Percentiles rank a stretch among this genome's conserved stretches.
Evolutionary conservation across 164 flowering plant genomes (phyloP).

Genomic region (Santalum album): DNA sequence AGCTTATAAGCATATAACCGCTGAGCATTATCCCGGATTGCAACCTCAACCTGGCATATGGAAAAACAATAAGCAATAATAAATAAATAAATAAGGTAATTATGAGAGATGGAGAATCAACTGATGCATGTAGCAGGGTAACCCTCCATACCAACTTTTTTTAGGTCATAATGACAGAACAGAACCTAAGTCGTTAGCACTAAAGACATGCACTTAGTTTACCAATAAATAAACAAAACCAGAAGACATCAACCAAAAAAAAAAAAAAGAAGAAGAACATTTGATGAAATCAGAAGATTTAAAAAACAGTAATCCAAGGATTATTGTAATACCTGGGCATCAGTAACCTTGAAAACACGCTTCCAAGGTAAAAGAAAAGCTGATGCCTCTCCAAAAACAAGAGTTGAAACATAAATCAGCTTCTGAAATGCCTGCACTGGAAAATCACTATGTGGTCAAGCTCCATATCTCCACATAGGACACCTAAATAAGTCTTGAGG

Average conservation of each 20-base stretch:
- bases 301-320: too few relatives aligned
- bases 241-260: not conserved
- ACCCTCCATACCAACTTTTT: not conserved
- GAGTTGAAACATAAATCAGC: constrained; percentile 88
- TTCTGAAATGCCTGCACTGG: constrained; percentile 99
- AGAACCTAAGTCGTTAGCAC: not conserved
- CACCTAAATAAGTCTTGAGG: not conserved
- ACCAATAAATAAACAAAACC: not conserved
- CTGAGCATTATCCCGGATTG: constrained; percentile 91
- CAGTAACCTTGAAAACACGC: constrained; percentile 88
- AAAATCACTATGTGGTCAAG: constrained; percentile 43
- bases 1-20: constrained; percentile 59
- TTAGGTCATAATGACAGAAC: not conserved
- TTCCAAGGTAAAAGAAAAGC: constrained; percentile 98
- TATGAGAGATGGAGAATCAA: not conserved
- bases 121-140: not conserved
- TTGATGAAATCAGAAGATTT: not conserved
- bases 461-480: constrained; percentile 14
- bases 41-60: constrained; percentile 75
- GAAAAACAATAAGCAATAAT: constrained; percentile 1
- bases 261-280: not conserved
- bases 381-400: constrained; percentile 95
- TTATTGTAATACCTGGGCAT: constrained; percentile 63
- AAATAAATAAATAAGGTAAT: not conserved
- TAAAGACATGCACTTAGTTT: not conserved